phyloP scores from a whole-genome alignment of 169 alveolate genomes.

The Cryptosporidium bovis region DNA sequence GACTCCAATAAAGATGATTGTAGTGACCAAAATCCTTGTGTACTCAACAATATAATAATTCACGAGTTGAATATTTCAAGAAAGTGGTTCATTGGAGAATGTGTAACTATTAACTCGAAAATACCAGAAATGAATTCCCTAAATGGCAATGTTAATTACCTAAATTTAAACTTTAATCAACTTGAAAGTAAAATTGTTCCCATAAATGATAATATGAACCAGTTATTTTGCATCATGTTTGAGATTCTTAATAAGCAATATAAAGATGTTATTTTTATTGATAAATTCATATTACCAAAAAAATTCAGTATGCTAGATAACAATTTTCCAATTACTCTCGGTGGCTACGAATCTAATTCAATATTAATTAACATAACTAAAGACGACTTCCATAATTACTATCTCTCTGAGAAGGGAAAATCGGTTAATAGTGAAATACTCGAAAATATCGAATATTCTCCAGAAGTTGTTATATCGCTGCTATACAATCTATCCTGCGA shows the following conservation, averaged over 20 bases:
- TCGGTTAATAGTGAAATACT: neutral
- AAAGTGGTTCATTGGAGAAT: constrained; percentile 44
- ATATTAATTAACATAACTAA: constrained; percentile 6
- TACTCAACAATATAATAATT: neutral
- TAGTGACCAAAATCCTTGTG: neutral
- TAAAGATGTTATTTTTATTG: constrained; percentile 18
- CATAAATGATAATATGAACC: neutral
- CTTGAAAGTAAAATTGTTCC: constrained; percentile 16
- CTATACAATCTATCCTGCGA: constrained; percentile 21
- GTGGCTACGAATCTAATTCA: constrained; percentile 40
- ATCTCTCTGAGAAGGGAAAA: neutral
- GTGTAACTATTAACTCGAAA: neutral
- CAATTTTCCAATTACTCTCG: neutral
- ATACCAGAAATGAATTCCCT: constrained; percentile 44
- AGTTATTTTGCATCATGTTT: neutral
- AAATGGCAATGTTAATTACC: constrained; percentile 37
- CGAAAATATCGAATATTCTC: constrained; percentile 1
- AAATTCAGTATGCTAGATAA: neutral
- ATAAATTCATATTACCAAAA: constrained; percentile 10
- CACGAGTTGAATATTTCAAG: constrained; percentile 13
- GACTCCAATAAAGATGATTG: neutral
- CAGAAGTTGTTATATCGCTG: constrained; percentile 3
- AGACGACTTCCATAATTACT: constrained; percentile 5
- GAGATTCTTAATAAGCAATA: constrained; percentile 21
- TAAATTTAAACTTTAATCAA: neutral